phyloP scores from a whole-genome alignment of 176 grass and related monocot species.

The Carex scoparia region DNA sequence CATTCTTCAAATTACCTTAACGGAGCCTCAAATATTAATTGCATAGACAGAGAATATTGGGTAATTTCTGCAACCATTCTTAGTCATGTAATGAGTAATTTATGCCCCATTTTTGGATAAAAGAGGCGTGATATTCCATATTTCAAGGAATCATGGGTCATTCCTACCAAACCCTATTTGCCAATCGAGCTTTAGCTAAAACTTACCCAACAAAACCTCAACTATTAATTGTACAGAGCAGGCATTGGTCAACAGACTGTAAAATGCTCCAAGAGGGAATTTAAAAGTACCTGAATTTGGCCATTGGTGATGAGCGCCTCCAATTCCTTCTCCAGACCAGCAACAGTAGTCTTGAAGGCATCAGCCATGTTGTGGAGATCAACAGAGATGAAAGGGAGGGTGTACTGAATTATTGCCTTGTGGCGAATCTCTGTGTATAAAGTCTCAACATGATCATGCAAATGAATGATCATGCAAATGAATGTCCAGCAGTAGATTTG shows the following conservation, averaged over 20 bases:
- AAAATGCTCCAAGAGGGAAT: neutral
- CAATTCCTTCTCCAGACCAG: constrained; percentile 82
- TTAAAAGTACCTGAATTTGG: constrained; percentile 62
- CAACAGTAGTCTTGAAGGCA: constrained; percentile 77
- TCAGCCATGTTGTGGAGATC: constrained; percentile 83
- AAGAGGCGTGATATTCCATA: neutral
- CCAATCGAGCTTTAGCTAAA: neutral
- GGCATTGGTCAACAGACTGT: neutral
- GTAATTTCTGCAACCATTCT: neutral
- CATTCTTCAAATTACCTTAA: too few relatives aligned
- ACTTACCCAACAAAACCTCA: neutral
- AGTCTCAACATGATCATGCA: constrained; percentile 51
- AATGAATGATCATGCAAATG: constrained; percentile 58
- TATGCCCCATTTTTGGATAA: neutral
- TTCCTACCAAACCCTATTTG: neutral
- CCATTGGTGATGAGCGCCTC: constrained; percentile 74
- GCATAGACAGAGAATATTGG: neutral
- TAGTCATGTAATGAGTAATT: neutral
- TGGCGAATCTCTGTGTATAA: constrained; percentile 70
- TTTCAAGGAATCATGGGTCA: neutral
- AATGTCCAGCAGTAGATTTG: constrained; percentile 67
- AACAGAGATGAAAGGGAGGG: constrained; percentile 91
- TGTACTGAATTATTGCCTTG: constrained; percentile 92
- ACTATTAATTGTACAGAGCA: neutral
- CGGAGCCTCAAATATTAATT: neutral